Evolutionary conservation across 73 alveolate genomes (phyloP), one percentile per base, ranked within the genome.

Genomic region (Loxodes magnus): DNA sequence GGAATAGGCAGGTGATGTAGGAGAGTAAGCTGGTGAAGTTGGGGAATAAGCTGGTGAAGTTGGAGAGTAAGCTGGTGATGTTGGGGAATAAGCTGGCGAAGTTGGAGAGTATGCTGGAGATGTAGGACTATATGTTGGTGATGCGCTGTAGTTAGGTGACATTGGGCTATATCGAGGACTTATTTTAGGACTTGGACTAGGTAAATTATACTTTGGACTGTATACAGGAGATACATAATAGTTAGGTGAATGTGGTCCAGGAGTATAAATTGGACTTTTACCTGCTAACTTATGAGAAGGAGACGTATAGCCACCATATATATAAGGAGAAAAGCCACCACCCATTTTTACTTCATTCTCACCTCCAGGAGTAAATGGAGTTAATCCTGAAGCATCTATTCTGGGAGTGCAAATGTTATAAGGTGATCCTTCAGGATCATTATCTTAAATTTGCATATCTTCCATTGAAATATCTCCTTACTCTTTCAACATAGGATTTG

Each of bases 21-120:
- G 68, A 1, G 49, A 44, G 68, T 74, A 74, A 4, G 87, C 81
- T 3, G 84, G 78, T 2, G 73, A 33, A 5, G 77, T 39, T 1
- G 84, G 77, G 0, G 77, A 62, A 34, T 71, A 71, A 10, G 26
- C 59, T 25, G 59, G 50, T 10, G 22, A 41, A 1, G 59, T 25
- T 25, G 59, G 59, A 12, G 59, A 46, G 2, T 46, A 46, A 46
- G 9, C n/a, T 0, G 59, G 59, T n/a, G 35, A 12, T 25, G 59
- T 16, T 1, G 43, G 14, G 10, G 43, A 16, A 19, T 10, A 46
- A 46, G 22, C n/a, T 7, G 59, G 59, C 7, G 52, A 22, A 46
- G 26, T 46, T 0, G 59, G 51, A 19, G 59, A 46, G 27, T 25
- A 20, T 10, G 50, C 34, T 0, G 59, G 59, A 46, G 35, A 12